phyloP scores from a whole-genome alignment of 805 yeast genomes.

The Kluyveromyces siamensis region DNA sequence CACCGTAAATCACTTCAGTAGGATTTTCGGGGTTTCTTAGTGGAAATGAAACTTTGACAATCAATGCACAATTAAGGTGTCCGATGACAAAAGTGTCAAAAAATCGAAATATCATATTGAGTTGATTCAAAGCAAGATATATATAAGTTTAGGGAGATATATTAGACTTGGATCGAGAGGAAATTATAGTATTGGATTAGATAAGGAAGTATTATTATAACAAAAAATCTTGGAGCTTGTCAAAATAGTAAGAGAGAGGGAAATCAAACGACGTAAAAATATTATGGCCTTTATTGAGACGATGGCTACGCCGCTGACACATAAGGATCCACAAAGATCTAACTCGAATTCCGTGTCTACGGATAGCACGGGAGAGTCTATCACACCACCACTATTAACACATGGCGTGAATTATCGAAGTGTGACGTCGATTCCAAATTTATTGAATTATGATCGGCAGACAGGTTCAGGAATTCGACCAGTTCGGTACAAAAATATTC shows the following conservation, averaged over 20 bases:
- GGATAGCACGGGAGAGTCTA: neutral
- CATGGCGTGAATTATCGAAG: constrained; percentile 1
- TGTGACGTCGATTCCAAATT: constrained; percentile 2
- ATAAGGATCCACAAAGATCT: neutral
- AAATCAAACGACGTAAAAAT: neutral
- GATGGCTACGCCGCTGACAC: constrained; percentile 1
- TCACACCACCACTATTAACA: neutral
- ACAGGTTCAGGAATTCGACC: constrained; percentile 1
- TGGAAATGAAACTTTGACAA: neutral
- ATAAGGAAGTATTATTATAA: neutral
- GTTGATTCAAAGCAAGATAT: neutral
- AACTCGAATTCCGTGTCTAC: neutral
- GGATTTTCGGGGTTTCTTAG: neutral
- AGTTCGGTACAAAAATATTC: neutral
- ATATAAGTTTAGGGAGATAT: neutral
- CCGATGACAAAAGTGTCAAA: neutral
- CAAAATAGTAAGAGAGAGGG: neutral
- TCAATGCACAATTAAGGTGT: neutral
- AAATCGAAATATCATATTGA: neutral
- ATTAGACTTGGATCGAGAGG: neutral
- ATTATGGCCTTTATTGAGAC: constrained; percentile 1
- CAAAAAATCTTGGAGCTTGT: neutral
- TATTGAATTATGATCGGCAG: constrained; percentile 3
- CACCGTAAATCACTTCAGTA: neutral
- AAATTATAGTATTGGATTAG: no score